phyloP scores from a whole-genome alignment of 2,329 filamentous ascomycete species.

The Fusarium multiceps region DNA sequence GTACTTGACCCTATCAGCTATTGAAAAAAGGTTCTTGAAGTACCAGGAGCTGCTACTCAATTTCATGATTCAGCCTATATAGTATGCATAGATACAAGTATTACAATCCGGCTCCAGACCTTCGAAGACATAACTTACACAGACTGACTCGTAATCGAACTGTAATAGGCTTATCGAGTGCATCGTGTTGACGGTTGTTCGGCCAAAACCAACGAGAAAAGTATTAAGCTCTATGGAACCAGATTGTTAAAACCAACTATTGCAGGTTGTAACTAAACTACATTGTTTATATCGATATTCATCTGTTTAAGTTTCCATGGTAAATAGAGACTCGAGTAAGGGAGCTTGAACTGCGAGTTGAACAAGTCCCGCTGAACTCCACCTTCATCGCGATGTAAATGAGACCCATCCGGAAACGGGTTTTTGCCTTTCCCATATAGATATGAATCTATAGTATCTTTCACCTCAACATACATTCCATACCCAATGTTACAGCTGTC shows the following conservation, averaged over 20 bases:
- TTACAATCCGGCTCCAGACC: too few species aligned
- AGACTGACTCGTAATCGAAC: too few species aligned
- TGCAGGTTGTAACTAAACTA: not conserved
- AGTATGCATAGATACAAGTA: too few species aligned
- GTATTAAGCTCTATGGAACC: too few species aligned
- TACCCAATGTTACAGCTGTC: not conserved
- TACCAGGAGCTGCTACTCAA: too few species aligned
- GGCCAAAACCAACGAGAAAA: too few species aligned
- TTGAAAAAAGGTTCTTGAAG: rapidly evolving
- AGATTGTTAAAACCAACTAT: too few species aligned
- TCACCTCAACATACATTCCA: not conserved
- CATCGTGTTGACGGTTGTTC: too few species aligned
- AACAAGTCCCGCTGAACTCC: not conserved
- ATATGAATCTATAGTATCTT: not conserved
- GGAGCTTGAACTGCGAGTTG: not conserved
- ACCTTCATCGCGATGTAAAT: rapidly evolving
- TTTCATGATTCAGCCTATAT: too few species aligned
- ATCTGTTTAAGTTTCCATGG: rapidly evolving
- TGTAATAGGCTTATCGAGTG: too few species aligned
- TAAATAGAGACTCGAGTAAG: rapidly evolving
- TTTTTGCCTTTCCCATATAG: not conserved
- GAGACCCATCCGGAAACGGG: not conserved
- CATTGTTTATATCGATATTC: rapidly evolving
- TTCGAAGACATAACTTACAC: too few species aligned
- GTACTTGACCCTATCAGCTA: not conserved